These are phyloP conservation scores for Simmondsia chinensis DNA, from an alignment of 148 eudicot species.

Conservation along the genomic window DNA sequence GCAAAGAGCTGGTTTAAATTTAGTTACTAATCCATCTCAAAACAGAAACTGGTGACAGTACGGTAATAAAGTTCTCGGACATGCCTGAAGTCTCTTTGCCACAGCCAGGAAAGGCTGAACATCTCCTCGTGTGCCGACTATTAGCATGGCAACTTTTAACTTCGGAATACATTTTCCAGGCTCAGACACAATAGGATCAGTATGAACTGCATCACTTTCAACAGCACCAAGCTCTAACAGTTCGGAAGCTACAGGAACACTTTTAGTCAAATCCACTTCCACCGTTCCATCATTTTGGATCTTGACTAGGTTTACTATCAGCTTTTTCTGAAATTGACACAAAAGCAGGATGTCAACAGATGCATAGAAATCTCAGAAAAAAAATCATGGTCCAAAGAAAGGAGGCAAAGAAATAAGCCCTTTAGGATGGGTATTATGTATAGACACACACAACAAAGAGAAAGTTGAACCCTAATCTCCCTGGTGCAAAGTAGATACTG, in stretches of 20 bases:
- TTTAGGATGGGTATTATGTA: background rate
- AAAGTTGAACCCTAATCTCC: background rate
- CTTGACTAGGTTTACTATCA: constrained; percentile 64
- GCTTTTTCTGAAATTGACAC: constrained; percentile 50
- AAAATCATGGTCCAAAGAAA: background rate
- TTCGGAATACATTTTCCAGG: constrained; percentile 52
- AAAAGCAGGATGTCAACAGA: constrained; percentile 2
- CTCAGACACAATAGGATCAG: constrained; percentile 29
- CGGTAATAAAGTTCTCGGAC: constrained; percentile 2
- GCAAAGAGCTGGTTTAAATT: too few species aligned
- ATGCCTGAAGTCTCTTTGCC: constrained; percentile 86
- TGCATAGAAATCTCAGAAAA: background rate
- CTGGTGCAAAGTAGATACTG: background rate
- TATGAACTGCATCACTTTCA: constrained; percentile 26
- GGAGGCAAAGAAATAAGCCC: background rate
- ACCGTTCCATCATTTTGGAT: constrained; percentile 88
- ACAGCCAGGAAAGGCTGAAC: constrained; percentile 92
- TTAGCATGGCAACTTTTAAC: constrained; percentile 68
- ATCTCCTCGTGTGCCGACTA: constrained; percentile 98
- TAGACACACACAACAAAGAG: background rate
- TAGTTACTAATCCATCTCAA: too few species aligned
- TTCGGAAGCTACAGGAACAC: constrained; percentile 64
- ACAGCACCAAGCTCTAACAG: constrained; percentile 58
- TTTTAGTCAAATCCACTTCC: constrained; percentile 64
- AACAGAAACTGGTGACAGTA: too few species aligned